Base-by-base conservation (phyloP, 352 stramenopile genomes). In the Saprolegnia parasitica region DNA sequence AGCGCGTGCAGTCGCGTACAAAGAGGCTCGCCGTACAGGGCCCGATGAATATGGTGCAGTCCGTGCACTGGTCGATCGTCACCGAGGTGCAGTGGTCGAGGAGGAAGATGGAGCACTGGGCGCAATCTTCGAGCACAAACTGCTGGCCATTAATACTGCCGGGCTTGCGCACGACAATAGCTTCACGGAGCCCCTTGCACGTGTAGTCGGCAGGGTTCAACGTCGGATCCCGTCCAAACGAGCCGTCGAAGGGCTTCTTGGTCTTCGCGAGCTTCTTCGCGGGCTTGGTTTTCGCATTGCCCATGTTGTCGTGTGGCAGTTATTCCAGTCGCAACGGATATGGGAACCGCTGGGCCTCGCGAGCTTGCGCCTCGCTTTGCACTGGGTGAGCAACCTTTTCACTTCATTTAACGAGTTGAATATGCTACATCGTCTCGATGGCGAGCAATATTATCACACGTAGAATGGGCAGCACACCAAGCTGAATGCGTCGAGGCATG, bases 61-160 rank as follows among this genome's bases (percentile, higher is more conserved):
- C 81, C 58, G 71, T 47, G 68, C 81, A 93, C 40, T 77, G 76
- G 70, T 93, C 83, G 67, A 93, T 86, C 73, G 90, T 83, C 74
- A 93, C 81, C 39, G 81, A 86, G 63, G 81, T 82, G 76, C 80
- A 90, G 71, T 90, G 74, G 68, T 93, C 85, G 39, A 93, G 67
- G 64, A 93, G 23, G 57, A 90, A 91, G 62, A 93, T 85, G 45
- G 90, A 81, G 67, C 83, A 91, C 71, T 87, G 81, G 56, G 71
- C 61, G 68, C 81, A 91, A 54, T 86, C 75, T 49, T 93, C 83
- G 55, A 93, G 74, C 62, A 93, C 73, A 71, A 93, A 93, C 65
- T 93, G 84, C 78, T 93, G 83, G 52, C 84, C 84, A 56, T 83
- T 84, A 68, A 93, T 78, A 58, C 58, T 81, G 32, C 84, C 84